Percentiles rank a stretch among this genome's conserved stretches.
phyloP scores from a whole-genome alignment of 2,329 filamentous ascomycete genomes.

The Pseudogymnoascus sp. region DNA sequence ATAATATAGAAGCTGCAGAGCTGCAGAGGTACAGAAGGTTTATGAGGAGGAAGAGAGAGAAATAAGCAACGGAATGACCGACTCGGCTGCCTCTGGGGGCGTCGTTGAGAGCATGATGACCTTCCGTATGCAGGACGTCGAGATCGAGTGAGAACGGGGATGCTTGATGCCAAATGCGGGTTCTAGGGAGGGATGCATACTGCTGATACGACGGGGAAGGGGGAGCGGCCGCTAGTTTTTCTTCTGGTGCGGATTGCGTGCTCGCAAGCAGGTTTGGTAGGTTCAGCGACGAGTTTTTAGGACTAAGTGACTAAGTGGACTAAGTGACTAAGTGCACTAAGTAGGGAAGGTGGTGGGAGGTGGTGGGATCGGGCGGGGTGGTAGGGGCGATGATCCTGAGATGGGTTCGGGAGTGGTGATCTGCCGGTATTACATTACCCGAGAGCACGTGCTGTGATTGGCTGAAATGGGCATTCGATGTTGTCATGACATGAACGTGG shows the following conservation, averaged over 20 bases:
- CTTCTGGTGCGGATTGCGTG: background rate
- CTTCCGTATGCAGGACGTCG: background rate
- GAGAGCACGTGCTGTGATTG: background rate
- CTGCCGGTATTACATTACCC: background rate
- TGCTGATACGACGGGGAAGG: background rate
- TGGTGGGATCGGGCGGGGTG: background rate
- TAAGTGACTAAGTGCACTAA: no score
- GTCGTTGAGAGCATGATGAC: background rate
- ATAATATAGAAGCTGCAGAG: background rate
- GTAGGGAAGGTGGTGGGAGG: background rate
- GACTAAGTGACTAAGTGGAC: background rate
- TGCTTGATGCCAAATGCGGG: background rate
- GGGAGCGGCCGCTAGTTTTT: background rate
- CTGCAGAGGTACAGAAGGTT: background rate
- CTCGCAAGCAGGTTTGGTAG: background rate
- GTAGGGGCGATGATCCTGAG: background rate
- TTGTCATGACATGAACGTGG: background rate
- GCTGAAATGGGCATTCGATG: background rate
- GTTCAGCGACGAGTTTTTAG: background rate
- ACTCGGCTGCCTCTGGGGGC: background rate
- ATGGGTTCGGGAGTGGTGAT: background rate
- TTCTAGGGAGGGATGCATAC: background rate
- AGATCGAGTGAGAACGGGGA: background rate
- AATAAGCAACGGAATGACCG: background rate
- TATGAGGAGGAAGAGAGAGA: background rate